Evolutionary conservation across 1,139 yeast genomes (phyloP), one percentile per base, ranked within the genome.

Genomic region (Saccharomycopsis hybrid): DNA sequence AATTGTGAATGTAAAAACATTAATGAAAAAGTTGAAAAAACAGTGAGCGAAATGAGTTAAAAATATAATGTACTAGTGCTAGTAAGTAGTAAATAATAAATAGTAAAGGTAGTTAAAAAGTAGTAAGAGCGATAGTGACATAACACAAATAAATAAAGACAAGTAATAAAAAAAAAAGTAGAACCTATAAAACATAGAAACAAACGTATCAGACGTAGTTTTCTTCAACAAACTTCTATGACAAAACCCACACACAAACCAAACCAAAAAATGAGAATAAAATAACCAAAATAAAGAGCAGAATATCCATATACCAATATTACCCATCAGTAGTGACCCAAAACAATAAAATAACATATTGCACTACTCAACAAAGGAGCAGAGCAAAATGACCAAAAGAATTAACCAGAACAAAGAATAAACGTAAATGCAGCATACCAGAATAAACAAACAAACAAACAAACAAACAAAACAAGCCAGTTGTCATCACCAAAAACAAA

Each of bases 361-460:
- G 13, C 18, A 18, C 18, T 18, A 18, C 18, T 18, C 18, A 40
- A 28, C 8, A 29, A 41, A 28, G n/a, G n/a, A 25, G 3, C 27
- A 43, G 7, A 33, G 7, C 31, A 32, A 35, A 28, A 27, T 13
- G 18, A 44, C 7, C 24, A 44, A 32, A 36, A 28, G 29, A 13
- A 5, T n/a, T 25, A 33, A 38, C 33, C 8, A 24, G 37, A n/a
- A 35, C 25, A 35, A 37, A 28, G 5, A 35, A 29, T 11, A 18
- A 18, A 18, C 18, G n/a, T n/a, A 35, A 25, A 36, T 36, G 11
- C 13, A 36, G 24, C 13, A 11, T 32, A 18, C 35, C 18, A 37
- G 27, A 25, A 44, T 18, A 44, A 36, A 35, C 30, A 43, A 18
- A 8, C 11, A 33, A 33, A 32, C 5, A 43, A 43, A 43, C 35